Evolutionary conservation across 116 monocot species (phyloP).

Genomic region (Cymodocea nodosa): DNA sequence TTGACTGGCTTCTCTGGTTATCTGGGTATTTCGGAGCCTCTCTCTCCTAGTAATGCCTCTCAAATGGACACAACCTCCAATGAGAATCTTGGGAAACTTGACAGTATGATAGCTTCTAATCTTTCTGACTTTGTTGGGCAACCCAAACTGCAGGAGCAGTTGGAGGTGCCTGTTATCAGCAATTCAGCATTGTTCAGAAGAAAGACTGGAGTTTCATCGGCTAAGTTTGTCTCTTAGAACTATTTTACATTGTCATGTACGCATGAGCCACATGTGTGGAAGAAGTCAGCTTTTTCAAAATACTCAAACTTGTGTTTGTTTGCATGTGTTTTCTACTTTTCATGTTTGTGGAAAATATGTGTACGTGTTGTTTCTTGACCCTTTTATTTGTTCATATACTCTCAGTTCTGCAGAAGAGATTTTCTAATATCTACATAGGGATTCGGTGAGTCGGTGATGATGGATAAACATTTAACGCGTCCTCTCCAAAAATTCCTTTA

Average conservation of each 20-base stretch:
- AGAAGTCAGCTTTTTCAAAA: too few relatives aligned
- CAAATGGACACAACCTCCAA: not conserved
- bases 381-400: too few relatives aligned
- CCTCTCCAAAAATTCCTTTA: too few relatives aligned
- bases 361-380: too few relatives aligned
- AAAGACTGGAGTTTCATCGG: not conserved
- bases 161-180: not conserved
- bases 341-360: too few relatives aligned
- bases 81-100: not conserved
- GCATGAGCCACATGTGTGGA: not conserved
- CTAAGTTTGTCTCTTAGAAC: too few relatives aligned
- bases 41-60: not conserved
- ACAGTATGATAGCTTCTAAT: constrained; percentile 7
- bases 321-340: too few relatives aligned
- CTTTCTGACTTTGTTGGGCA: constrained; percentile 2
- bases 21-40: not conserved
- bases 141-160: not conserved
- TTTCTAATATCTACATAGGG: too few relatives aligned
- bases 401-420: too few relatives aligned
- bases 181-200: not conserved
- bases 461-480: too few relatives aligned
- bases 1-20: constrained; percentile 19
- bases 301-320: too few relatives aligned
- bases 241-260: not conserved
- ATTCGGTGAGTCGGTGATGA: too few relatives aligned